Conservation (phyloP, 805 yeast species). For the Zygoascus ofunaensis region DNA sequence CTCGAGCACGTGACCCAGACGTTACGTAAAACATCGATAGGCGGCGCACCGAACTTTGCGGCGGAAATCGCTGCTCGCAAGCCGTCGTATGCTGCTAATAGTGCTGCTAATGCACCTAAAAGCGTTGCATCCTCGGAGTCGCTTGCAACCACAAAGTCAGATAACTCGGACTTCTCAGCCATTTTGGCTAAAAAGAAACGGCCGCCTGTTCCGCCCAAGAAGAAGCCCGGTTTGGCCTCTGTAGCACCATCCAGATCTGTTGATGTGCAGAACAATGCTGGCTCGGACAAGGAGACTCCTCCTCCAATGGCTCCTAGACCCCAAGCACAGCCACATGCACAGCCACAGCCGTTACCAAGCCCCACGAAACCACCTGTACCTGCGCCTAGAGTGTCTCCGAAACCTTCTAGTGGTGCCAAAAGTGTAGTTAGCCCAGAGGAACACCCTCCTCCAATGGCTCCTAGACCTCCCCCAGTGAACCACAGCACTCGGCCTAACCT, state of each 20-base stretch:
- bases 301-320: constrained; percentile 1
- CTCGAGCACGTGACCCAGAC: not conserved
- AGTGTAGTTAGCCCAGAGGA: not conserved
- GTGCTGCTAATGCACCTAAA: constrained; percentile 8
- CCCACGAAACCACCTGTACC: constrained; percentile 9
- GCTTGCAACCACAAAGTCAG: not conserved
- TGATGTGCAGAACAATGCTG: not conserved
- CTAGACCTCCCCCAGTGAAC: constrained; percentile 12
- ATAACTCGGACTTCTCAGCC: constrained; percentile 8
- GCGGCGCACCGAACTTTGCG: constrained; percentile 25
- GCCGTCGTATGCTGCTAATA: constrained; percentile 8
- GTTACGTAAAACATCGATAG: too few relatives aligned
- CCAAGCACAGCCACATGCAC: not conserved
- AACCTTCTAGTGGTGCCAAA: constrained; percentile 1
- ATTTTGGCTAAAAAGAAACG: constrained; percentile 14
- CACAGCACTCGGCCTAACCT: constrained; percentile 8
- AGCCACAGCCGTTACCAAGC: not conserved
- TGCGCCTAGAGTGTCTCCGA: constrained; percentile 6
- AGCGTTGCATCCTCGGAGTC: not conserved
- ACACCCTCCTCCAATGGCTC: not conserved
- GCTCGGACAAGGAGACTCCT: constrained; percentile 1
- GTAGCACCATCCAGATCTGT: constrained; percentile 1
- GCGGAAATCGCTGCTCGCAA: constrained; percentile 25
- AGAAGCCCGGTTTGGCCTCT: constrained; percentile 14
- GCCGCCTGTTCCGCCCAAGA: constrained; percentile 20